phyloP scores from a whole-genome alignment of 768 basidiomycete genomes.

The Pisolithus albus region DNA sequence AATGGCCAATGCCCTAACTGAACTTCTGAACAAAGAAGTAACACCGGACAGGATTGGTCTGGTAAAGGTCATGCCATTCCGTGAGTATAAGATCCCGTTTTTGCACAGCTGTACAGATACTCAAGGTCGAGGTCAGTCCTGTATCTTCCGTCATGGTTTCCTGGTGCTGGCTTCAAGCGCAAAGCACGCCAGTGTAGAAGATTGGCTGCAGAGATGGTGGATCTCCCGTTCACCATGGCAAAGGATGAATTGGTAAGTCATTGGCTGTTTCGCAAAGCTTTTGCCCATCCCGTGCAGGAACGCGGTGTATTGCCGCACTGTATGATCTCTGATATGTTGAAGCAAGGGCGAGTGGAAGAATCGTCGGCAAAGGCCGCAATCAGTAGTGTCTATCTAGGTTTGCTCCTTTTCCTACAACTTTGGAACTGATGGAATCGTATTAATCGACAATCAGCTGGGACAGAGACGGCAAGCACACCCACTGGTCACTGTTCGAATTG shows the following conservation, averaged over 20 bases:
- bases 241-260: slow-evolving; percentile 3
- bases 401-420: not conserved
- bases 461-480: not conserved
- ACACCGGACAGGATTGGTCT: slow-evolving; percentile 3
- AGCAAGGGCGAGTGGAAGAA: not conserved
- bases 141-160: slow-evolving; percentile 11
- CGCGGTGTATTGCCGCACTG: not conserved
- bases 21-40: not conserved
- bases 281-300: not conserved
- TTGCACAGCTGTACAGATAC: not conserved
- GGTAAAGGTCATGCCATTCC: slow-evolving; percentile 4
- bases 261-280: no score
- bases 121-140: not conserved
- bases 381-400: slow-evolving; percentile 1
- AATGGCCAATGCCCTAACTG: not conserved
- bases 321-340: not conserved
- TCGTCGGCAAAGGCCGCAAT: not conserved
- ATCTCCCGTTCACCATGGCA: slow-evolving; percentile 1
- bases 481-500: not conserved
- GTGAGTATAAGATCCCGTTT: slow-evolving; percentile 1
- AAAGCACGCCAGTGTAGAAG: slow-evolving; percentile 1
- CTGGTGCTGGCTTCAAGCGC: slow-evolving; percentile 7
- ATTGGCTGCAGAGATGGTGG: not conserved
- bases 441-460: not conserved
- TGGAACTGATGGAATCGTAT: no score